Base-by-base conservation (phyloP, 306 rosid genomes). In the Fragaria ananassa region DNA sequence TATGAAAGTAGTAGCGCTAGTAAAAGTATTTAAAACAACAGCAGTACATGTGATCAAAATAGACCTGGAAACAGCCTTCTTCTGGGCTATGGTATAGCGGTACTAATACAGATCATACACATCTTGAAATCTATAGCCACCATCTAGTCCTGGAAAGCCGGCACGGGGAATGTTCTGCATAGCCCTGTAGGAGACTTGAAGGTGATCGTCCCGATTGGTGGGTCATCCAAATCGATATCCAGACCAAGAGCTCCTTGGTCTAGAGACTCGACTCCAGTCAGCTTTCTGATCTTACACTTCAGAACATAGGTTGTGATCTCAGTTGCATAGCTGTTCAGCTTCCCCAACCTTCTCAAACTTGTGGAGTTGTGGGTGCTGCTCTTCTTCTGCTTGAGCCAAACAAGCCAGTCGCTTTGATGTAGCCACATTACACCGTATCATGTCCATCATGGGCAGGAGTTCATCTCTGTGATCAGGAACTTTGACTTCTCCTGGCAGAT, bases 381-480 rank as follows among this genome's bases (percentile, higher is more conserved):
- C 75, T 87, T 87, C 80, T 90, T 91, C 75, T 92, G 97, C 86
- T 85, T 95, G 4, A 95, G 85, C 99, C 99, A 90, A 41, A 92
- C 99, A 86, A 89, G 8, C 99, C 99, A 0, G 86, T 78, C n/a
- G 88, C 92, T 21, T 81, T 78, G 76, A 88, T 83, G 68, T 80
- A 81, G 7, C 99, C 99, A 37, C 93, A 89, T 76, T 94, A 97
- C 34, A 63, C 88, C 35, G 35, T 31, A 31, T 31, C 3, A 94
- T 80, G 86, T 94, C 98, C 4, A 84, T 76, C 82, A 94, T 4
- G 0, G 98, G 98, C 12, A 92, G 4, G 0, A 94, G 90, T 90
- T 91, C 0, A 86, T 78, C 74, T 92, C 97, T 23, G 54, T 79
- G 0, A 95, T 91, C 35, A 95, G 58, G 2, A 37, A 49, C 56